A percentile compares a stretch with the other conserved stretches of the same genome.
Evolutionary conservation across 2,329 filamentous ascomycete species (phyloP).

Genomic region (Monosporascus sp.): DNA sequence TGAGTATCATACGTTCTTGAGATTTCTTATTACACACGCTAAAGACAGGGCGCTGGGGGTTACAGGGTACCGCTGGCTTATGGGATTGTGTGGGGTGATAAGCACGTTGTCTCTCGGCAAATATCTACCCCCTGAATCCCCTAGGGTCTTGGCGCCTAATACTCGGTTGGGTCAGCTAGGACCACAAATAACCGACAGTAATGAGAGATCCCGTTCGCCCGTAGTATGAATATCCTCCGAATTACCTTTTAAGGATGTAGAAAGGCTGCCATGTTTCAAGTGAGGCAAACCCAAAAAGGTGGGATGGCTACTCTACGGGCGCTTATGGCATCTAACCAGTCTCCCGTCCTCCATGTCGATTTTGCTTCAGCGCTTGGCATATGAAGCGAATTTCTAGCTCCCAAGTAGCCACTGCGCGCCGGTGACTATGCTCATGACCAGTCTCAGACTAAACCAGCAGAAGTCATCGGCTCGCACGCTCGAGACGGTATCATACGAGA

Average conservation of each 20-base stretch:
- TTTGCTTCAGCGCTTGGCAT: not conserved
- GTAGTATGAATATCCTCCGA: not conserved
- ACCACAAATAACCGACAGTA: not conserved
- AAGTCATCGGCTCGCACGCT: not conserved
- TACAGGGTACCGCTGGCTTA: no score
- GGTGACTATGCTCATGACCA: not conserved
- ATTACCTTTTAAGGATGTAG: not conserved
- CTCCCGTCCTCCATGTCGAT: not conserved
- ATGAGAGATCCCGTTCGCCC: not conserved
- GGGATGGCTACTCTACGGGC: not conserved
- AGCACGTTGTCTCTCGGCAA: not conserved
- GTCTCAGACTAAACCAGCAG: not conserved
- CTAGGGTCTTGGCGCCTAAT: not conserved
- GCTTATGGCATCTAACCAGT: not conserved
- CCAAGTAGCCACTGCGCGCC: not conserved
- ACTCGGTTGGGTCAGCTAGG: not conserved
- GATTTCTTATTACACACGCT: no score
- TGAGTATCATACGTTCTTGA: no score
- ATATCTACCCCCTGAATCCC: not conserved
- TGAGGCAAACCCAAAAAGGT: not conserved
- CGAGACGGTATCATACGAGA: not conserved
- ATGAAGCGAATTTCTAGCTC: not conserved
- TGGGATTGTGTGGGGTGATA: not conserved
- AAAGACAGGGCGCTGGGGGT: no score
- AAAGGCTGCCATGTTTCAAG: not conserved